These are phyloP conservation scores for Knufia fluminis DNA, from an alignment of 2,329 filamentous ascomycete species.

Conservation along the genomic window DNA sequence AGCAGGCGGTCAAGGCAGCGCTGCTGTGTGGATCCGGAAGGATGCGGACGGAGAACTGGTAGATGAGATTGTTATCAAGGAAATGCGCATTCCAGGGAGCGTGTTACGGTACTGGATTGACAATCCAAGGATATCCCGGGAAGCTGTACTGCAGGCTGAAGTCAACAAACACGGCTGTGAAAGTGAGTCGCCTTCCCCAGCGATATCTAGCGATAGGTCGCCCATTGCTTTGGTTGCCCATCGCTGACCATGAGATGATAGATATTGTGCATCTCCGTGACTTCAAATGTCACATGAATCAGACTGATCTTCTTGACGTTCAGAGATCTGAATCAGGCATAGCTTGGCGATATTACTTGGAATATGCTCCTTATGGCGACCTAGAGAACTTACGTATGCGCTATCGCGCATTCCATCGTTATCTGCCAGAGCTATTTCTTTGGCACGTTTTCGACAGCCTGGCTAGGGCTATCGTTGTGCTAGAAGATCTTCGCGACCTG, in stretches of 20 bases:
- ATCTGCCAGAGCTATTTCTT: constrained; percentile 18
- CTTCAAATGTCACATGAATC: constrained; percentile 9
- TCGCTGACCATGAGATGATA: not conserved
- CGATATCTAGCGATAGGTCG: no score
- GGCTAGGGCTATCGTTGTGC: constrained; percentile 12
- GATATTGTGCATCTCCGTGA: constrained; percentile 12
- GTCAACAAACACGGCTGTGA: not conserved
- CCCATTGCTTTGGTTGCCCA: no score
- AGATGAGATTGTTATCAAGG: constrained; percentile 16
- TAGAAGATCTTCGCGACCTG: constrained; percentile 8
- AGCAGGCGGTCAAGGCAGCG: constrained; percentile 12
- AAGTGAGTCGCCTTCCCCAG: not conserved
- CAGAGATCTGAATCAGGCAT: no score
- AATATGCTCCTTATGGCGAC: constrained; percentile 14
- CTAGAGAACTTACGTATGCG: constrained; percentile 10
- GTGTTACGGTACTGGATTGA: no score
- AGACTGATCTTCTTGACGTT: constrained; percentile 6
- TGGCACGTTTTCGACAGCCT: constrained; percentile 19
- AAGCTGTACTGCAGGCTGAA: not conserved
- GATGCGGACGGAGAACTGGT: constrained; percentile 10
- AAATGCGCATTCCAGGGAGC: not conserved
- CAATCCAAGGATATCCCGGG: not conserved
- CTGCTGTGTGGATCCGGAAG: constrained; percentile 17
- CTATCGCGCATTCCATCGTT: constrained; percentile 16
- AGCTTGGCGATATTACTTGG: constrained; percentile 16